Evolutionary conservation across 2,329 filamentous ascomycete species (phyloP), one percentile per base, ranked within the genome.

Genomic region (Coniochaeta pulveracea): DNA sequence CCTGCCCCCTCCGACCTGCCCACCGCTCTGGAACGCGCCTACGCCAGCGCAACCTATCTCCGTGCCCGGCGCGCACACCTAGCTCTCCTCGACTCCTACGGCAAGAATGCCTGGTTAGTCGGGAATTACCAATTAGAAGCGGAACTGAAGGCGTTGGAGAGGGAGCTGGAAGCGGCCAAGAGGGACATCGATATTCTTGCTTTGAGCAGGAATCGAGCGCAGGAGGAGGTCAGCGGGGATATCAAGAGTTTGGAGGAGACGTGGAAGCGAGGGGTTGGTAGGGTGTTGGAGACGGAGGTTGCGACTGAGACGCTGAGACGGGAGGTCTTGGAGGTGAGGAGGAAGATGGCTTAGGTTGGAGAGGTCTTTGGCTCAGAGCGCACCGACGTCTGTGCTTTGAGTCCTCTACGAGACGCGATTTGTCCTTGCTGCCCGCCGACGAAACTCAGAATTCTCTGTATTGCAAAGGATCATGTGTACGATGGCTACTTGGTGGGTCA

Each of bases 61-160:
- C 43, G 52, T 10, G 48, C 57, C n/a, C 68, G 73, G 4, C 53
- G 61, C 22, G 47, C 63, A 19, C 66, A 74, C 55, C 72, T 94
- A 12, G 61, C 66, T 2, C 66, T 94, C n/a, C 71, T 94, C 14
- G 83, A 91, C 47, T 68, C 68, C 33, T 79, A 79, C 55, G 91
- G 89, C 44, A 85, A 85, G 59, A 94, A 94, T 55, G 80, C 85
- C 8, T 96, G 91, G 89, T 66, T 98, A 35, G 70, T 93, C 7
- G 75, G 75, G 5, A 98, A 98, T 56, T 74, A 79, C 46, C 76
- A 83, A 44, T 56, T 86, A 14, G 89, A 95, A 58, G 72, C 74
- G 26, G 70, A 85, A 26, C 57, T 93, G 33, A 67, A 69, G 33
- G 55, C 55, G 10, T 49, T 93, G 17, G 89, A 96, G 64, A 64